Conservation (phyloP, 78 protist species). For the Bigelowiella natans region DNA sequence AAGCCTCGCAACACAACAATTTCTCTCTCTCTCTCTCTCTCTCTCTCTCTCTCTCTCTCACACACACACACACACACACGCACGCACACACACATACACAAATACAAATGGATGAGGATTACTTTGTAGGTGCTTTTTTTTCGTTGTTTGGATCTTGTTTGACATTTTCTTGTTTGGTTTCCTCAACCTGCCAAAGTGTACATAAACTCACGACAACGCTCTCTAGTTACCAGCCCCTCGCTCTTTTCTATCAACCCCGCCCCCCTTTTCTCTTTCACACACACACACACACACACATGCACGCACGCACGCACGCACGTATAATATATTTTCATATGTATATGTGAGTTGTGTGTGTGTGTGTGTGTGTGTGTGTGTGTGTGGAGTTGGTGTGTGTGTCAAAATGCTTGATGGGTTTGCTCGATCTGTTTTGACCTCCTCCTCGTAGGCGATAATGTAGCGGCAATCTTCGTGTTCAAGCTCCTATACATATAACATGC, state of each 20-base stretch:
- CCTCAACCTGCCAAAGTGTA: neutral
- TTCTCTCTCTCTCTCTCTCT: no score
- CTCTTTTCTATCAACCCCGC: no score
- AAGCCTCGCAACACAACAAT: no score
- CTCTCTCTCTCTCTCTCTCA: no score
- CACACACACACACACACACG: no score
- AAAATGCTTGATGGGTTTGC: neutral
- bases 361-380: neutral
- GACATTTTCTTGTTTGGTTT: neutral
- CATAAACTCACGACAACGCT: neutral
- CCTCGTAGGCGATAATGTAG: neutral
- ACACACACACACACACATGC: no score
- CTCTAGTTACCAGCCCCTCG: no score
- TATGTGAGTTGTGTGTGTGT: no score
- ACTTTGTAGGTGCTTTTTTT: neutral
- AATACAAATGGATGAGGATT: neutral
- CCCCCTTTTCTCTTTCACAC: no score
- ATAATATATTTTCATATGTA: no score
- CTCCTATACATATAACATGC: neutral
- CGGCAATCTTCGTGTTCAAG: neutral
- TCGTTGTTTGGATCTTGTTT: neutral
- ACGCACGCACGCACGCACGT: no score
- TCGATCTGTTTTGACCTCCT: neutral
- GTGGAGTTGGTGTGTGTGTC: neutral
- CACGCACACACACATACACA: neutral